phyloP scores from a whole-genome alignment of 345 rosid species.

The Trapa incisa region DNA sequence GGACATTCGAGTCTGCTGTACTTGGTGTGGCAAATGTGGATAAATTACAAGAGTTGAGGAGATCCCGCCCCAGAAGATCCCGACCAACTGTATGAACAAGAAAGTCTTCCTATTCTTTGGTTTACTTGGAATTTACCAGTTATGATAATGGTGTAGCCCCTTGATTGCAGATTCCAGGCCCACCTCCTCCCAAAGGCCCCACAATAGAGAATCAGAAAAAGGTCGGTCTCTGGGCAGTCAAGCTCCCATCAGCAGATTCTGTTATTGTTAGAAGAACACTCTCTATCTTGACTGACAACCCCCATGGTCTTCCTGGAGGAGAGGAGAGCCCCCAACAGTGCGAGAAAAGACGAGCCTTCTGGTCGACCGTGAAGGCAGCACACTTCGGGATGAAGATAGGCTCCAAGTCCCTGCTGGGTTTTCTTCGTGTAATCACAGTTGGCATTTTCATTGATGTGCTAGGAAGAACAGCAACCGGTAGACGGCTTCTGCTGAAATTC shows the following conservation, averaged over 20 bases:
- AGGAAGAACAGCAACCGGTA: constrained; percentile 38
- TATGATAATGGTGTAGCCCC: neutral
- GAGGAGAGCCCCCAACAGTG: constrained; percentile 50
- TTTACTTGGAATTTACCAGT: neutral
- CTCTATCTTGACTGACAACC: constrained; percentile 48
- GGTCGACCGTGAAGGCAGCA: constrained; percentile 63
- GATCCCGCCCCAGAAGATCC: constrained; percentile 58
- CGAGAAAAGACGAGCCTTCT: constrained; percentile 48
- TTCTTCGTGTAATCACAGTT: constrained; percentile 29
- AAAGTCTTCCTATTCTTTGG: neutral
- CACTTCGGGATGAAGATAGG: constrained; percentile 73
- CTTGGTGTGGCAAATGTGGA: constrained; percentile 56
- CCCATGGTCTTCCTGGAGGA: constrained; percentile 54
- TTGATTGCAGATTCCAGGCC: constrained; percentile 63
- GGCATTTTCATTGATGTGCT: constrained; percentile 56
- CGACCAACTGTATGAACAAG: constrained; percentile 46
- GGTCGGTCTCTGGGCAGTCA: constrained; percentile 69
- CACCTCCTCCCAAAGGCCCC: constrained; percentile 49
- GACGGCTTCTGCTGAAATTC: constrained; percentile 72
- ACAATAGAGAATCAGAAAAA: constrained; percentile 51
- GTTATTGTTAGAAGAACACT: constrained; percentile 68
- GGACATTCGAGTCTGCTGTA: constrained; percentile 75
- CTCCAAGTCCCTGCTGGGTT: constrained; percentile 45
- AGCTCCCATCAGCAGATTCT: constrained; percentile 78
- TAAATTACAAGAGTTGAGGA: constrained; percentile 52